Evolutionary conservation across 352 stramenopile species (phyloP).

Genomic region (Phytophthora melonis): DNA sequence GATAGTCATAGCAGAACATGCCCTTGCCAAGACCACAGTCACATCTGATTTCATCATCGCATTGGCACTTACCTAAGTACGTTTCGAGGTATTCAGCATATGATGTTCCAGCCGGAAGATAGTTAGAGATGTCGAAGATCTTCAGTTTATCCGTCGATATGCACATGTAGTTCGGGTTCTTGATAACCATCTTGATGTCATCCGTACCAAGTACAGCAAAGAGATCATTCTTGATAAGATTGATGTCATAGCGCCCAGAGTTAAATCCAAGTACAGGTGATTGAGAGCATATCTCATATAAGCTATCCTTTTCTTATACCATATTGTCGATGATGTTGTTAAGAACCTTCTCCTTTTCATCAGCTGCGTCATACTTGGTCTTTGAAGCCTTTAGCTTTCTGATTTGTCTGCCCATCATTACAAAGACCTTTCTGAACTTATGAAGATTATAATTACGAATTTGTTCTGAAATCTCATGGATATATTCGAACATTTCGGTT

Average conservation of each 20-base stretch:
- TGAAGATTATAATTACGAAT: too few relatives aligned
- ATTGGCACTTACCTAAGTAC: conserved; percentile 38
- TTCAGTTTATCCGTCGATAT: conserved; percentile 15
- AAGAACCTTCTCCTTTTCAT: too few relatives aligned
- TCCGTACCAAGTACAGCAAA: neutral
- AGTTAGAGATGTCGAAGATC: conserved; percentile 34
- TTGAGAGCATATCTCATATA: neutral
- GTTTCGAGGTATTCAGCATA: conserved; percentile 29
- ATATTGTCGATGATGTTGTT: too few relatives aligned
- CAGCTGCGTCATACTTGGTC: too few relatives aligned
- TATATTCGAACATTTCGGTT: too few relatives aligned
- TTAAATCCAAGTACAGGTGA: neutral
- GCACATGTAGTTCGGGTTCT: conserved; percentile 36
- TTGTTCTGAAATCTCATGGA: too few relatives aligned
- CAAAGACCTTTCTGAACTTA: too few relatives aligned
- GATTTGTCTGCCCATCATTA: too few relatives aligned
- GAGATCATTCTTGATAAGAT: conserved; percentile 26
- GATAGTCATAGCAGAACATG: conserved; percentile 45
- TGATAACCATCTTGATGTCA: neutral
- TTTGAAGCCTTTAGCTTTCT: too few relatives aligned
- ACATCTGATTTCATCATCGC: conserved; percentile 39
- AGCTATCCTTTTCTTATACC: too few relatives aligned
- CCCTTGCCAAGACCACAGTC: too few relatives aligned
- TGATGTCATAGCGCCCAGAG: too few relatives aligned
- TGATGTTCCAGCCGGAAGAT: conserved; percentile 33